Base-by-base conservation (phyloP, 1,284 basidiomycete genomes). In the Ceratobasidium theobromae region DNA sequence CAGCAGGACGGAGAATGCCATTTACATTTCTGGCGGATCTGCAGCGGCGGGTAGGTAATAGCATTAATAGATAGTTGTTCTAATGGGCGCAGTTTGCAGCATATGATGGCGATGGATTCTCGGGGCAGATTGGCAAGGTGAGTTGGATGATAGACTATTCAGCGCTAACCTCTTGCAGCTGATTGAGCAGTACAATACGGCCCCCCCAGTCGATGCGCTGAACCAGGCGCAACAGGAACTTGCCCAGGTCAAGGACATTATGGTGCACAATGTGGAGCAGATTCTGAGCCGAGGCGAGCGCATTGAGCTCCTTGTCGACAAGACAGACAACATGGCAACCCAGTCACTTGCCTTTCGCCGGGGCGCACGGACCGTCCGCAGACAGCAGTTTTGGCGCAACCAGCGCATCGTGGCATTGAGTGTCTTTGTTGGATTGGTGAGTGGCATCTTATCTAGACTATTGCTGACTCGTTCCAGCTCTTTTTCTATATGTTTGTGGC, bases 331-430 rank as follows among this genome's bases (percentile, higher is more conserved):
- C 67, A 93, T 98, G 84, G 92, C 93, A 1, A 89, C 88, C 28
- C 95, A 99, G 77, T 94, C 95, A 5, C 91, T 93, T n/a, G 94
- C 94, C 1, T 99, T 99, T 79, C 80, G 95, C 51, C 82, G 96
- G 55, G 92, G 96, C 1, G 95, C 95, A 4, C 84, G 94, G 40
- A 86, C 83, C 1, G 87, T 95, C 14, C 80, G 96, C 49, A 82
- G 95, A 69, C 88, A 95, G 75, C 96, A 98, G 90, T 98, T 96
- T 93, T 99, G 95, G 95, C 88, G 86, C 77, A 96, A 93, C 74
- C 86, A 81, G 69, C 88, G 90, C 76, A 85, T 94, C 53, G 74
- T 92, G 72, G 85, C 79, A 1, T 77, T 98, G 41, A 84, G 84
- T 48, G 80, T 86, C 8, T 76, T 95, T 51, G 90, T 95, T 40